Conservation (phyloP, 441 rosid species). For the Adansonia gregorii region DNA sequence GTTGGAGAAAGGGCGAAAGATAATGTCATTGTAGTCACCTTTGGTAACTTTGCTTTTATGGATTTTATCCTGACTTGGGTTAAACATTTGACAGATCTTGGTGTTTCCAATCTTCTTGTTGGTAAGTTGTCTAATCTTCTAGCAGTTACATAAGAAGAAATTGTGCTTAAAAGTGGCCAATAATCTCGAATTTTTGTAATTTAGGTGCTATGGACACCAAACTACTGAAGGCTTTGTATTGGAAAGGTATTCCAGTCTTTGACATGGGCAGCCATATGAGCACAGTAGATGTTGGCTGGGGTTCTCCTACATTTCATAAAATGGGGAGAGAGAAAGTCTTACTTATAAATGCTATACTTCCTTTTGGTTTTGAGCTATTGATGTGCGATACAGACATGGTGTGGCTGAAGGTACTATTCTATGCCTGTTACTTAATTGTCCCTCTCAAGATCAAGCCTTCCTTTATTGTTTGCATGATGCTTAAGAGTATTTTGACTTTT, state of each 20-base stretch:
- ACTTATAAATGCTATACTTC: constrained; percentile 80
- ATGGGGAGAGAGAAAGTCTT: constrained; percentile 99
- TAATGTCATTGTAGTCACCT: constrained; percentile 84
- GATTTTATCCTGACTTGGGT: constrained; percentile 99
- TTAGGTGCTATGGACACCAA: constrained; percentile 97
- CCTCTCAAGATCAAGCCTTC: constrained; percentile 10
- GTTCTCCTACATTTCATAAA: constrained; percentile 91
- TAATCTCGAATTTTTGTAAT: constrained; percentile 14
- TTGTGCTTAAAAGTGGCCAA: constrained; percentile 10
- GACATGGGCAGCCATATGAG: constrained; percentile 99
- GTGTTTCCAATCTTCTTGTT: constrained; percentile 82
- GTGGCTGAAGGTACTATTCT: constrained; percentile 84
- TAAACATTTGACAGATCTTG: constrained; percentile 87
- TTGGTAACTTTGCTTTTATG: constrained; percentile 98
- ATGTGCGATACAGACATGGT: constrained; percentile 99
- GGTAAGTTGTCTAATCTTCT: constrained; percentile 52
- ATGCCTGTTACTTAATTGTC: constrained; percentile 11
- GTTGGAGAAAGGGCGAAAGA: constrained; percentile 74
- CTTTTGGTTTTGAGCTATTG: constrained; percentile 83
- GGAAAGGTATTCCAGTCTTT: constrained; percentile 97
- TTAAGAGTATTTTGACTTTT: constrained; percentile 4
- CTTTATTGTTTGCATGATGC: constrained; percentile 5
- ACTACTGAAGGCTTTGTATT: constrained; percentile 86
- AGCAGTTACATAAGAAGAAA: neutral
- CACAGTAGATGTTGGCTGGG: constrained; percentile 96